Evolutionary conservation across 805 yeast genomes (phyloP).

Genomic region (Torulaspora delbrueckii): DNA sequence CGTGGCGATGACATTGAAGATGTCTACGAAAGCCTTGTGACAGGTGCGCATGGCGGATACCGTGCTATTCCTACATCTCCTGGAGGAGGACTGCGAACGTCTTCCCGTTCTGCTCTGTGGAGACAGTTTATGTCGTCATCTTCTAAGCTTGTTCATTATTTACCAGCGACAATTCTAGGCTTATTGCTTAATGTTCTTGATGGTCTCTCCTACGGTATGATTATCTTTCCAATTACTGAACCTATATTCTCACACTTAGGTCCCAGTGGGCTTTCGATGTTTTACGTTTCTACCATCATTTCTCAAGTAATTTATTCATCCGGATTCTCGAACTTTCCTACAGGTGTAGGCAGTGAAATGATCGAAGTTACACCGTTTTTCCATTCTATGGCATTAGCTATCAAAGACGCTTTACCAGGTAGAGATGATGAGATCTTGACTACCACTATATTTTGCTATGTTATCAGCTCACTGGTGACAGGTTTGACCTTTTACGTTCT

Average conservation of each 20-base stretch:
- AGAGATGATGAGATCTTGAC: conserved; percentile 64
- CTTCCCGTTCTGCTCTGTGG: conserved; percentile 3
- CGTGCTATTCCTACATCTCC: conserved; percentile 7
- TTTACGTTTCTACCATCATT: conserved; percentile 84
- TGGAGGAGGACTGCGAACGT: background rate
- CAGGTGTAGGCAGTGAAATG: conserved; percentile 98
- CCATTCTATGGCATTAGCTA: conserved; percentile 84
- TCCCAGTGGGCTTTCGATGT: conserved; percentile 88
- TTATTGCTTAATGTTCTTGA: conserved; percentile 80
- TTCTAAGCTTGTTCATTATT: conserved; percentile 20
- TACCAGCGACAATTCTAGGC: conserved; percentile 84
- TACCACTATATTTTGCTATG: conserved; percentile 83
- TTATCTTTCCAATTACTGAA: conserved; percentile 87
- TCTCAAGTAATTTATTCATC: conserved; percentile 83
- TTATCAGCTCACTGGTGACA: conserved; percentile 76
- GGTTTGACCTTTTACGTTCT: conserved; percentile 73
- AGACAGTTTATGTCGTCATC: background rate
- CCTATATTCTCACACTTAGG: conserved; percentile 73
- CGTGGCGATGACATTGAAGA: background rate
- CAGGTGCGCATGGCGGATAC: conserved; percentile 7
- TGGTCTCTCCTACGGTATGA: conserved; percentile 96
- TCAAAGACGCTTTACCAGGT: conserved; percentile 40
- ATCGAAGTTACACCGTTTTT: conserved; percentile 98
- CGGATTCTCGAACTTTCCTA: conserved; percentile 84
- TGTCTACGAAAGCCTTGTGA: conserved; percentile 9